phyloP scores from a whole-genome alignment of 768 basidiomycete species.

The Mycena sanguinolenta region DNA sequence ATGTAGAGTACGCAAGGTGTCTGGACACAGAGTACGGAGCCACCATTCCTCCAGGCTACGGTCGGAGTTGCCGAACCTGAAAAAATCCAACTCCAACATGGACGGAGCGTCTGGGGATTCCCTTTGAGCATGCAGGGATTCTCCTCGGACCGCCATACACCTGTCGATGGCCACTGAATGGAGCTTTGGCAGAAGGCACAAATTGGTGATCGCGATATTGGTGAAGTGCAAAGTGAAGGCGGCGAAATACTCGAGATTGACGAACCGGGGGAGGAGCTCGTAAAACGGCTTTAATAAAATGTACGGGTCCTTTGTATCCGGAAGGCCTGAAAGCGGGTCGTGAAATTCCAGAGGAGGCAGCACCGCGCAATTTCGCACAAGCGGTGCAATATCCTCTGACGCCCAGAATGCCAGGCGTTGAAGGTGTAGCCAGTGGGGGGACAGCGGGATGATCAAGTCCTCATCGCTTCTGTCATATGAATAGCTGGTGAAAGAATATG shows the following conservation, averaged over 20 bases:
- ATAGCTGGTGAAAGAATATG: neutral
- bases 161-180: neutral
- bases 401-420: conserved; percentile 18
- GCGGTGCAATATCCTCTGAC: conserved; percentile 3
- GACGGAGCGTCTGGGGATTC: neutral
- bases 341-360: conserved; percentile 1
- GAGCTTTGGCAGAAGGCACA: conserved; percentile 8
- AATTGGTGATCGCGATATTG: neutral
- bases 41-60: conserved; percentile 7
- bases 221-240: conserved; percentile 12
- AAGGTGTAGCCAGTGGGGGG: neutral
- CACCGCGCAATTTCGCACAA: neutral
- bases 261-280: conserved; percentile 13
- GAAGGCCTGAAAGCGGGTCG: neutral
- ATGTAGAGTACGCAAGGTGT: neutral
- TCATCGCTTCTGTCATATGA: neutral
- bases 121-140: neutral
- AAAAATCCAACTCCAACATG: neutral
- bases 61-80: neutral
- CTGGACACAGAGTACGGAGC: neutral
- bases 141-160: neutral
- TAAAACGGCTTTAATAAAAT: neutral
- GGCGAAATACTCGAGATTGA: conserved; percentile 1
- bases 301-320: conserved; percentile 9
- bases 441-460: neutral